Base-by-base conservation (phyloP, 2,329 filamentous ascomycete species). In the Canariomyces notabilis region DNA sequence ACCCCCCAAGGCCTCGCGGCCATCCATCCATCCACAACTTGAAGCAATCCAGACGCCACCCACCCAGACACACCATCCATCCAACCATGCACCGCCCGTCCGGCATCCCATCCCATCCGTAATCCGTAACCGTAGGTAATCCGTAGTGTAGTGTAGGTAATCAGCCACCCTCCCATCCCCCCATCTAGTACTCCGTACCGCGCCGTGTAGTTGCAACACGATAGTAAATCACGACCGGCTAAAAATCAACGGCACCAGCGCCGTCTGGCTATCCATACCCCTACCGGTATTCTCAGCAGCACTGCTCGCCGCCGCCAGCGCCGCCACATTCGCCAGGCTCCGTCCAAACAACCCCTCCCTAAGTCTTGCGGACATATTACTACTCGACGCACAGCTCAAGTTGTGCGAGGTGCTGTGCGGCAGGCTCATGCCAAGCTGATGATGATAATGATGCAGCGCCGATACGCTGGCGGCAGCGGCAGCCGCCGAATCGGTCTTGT, bases 201-300 rank as follows among this genome's bases (percentile, higher is more conserved):
- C n/a, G n/a, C n/a, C n/a, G n/a, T n/a, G n/a, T n/a, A n/a, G n/a
- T n/a, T n/a, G n/a, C n/a, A n/a, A n/a, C n/a, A n/a, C n/a, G n/a
- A n/a, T n/a, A n/a, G n/a, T n/a, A n/a, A n/a, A n/a, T 60, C 51
- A 66, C n/a, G 56, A 61, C 36, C 73, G 68, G 60, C 72, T 79
- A 47, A 82, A 80, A 62, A 83, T 76, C 59, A 83, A 65, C 51
- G 80, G 79, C 51, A 83, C 79, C 56, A 80, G 57, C 15, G 70
- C 69, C 40, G 71, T 75, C 58, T 67, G 69, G 54, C 73, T 77
- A 50, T 79, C 77, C 59, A 78, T n/a, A n/a, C n/a, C n/a, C n/a
- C n/a, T n/a, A n/a, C n/a, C n/a, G n/a, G n/a, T n/a, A n/a, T n/a
- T n/a, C n/a, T n/a, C n/a, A n/a, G n/a, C n/a, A n/a, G n/a, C n/a